Evolutionary conservation across 2,329 filamentous ascomycete genomes (phyloP), one percentile per base, ranked within the genome.

Genomic region (Chrysosporium keratinophilum): DNA sequence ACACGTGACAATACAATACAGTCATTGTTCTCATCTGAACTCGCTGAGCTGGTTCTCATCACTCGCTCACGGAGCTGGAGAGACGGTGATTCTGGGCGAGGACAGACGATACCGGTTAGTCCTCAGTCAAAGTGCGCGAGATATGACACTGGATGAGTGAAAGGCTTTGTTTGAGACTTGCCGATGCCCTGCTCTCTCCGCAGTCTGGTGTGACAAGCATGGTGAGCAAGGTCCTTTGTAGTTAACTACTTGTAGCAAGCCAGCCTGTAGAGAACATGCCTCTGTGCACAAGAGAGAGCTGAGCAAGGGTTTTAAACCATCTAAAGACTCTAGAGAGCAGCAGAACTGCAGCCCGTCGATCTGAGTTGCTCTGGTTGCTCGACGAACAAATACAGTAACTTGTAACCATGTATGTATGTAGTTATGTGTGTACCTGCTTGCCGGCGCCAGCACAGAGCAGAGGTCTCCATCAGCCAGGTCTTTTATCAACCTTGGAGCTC

Each of bases 371-470:
- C 11, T 12, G 35, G 35, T 9, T 12, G n/a, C 35, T 37, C 35
- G 4, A 10, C 11, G 23, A 28, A 28, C 23, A 28, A 28, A 28
- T 28, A 28, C 23, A 3, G 23, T 28, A 28, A 28, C 23, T 28
- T 28, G 23, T 28, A 28, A 28, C 23, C 23, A 4, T 28, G 23
- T 28, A 28, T 28, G 23, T 3, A 10, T 43, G 35, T 17, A 43
- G 37, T 20, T 28, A 28, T 28, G 23, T 3, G 15, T 43, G 35
- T 17, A 43, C 48, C 37, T 42, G 37, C 42, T 44, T 44, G 23
- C 28, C 40, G 15, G 41, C 50, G 50, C 50, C 50, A 52, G 34
- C 50, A 39, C 50, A 52, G 50, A 43, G 50, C 28, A 50, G 35
- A 42, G 11, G 19, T 15, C 39, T 43, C 37, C 39, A 43, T 31